Conservation (phyloP, 176 grass and related monocot species). For the Phragmites australis region DNA sequence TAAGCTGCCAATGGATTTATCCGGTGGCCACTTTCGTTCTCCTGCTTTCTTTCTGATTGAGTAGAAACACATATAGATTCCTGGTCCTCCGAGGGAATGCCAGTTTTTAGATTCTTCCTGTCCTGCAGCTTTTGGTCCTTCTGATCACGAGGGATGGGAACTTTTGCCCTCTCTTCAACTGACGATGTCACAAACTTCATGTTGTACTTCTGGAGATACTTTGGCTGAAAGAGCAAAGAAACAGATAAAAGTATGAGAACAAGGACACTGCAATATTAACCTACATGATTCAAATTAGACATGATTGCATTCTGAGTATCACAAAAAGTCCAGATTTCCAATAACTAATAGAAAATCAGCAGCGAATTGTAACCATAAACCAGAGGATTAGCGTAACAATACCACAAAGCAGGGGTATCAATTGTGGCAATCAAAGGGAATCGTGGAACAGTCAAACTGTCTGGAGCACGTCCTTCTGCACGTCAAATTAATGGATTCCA, state of each 20-base stretch:
- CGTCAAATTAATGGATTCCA: no score
- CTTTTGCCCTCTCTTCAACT: slow-evolving; percentile 45
- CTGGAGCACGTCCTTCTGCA: no score
- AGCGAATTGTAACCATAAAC: not conserved
- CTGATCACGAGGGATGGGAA: not conserved
- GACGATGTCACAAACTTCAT: slow-evolving; percentile 69
- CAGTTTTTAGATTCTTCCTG: not conserved
- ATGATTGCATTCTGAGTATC: not conserved
- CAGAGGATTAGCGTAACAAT: not conserved
- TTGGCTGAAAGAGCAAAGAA: slow-evolving; percentile 48
- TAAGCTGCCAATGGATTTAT: slow-evolving; percentile 36
- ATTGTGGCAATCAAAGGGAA: not conserved
- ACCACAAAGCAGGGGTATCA: not conserved
- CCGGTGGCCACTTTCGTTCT: slow-evolving; percentile 24
- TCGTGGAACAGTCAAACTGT: not conserved
- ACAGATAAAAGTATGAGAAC: not conserved
- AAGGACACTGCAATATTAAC: not conserved
- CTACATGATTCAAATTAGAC: not conserved
- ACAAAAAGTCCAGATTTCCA: not conserved
- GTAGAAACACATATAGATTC: not conserved
- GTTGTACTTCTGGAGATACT: slow-evolving; percentile 52
- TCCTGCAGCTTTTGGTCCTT: not conserved
- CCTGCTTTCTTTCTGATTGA: slow-evolving; percentile 1
- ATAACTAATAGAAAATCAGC: not conserved
- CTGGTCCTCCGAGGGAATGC: not conserved